phyloP scores from a whole-genome alignment of 2,329 filamentous ascomycete species.

The Thyridium curvatum region DNA sequence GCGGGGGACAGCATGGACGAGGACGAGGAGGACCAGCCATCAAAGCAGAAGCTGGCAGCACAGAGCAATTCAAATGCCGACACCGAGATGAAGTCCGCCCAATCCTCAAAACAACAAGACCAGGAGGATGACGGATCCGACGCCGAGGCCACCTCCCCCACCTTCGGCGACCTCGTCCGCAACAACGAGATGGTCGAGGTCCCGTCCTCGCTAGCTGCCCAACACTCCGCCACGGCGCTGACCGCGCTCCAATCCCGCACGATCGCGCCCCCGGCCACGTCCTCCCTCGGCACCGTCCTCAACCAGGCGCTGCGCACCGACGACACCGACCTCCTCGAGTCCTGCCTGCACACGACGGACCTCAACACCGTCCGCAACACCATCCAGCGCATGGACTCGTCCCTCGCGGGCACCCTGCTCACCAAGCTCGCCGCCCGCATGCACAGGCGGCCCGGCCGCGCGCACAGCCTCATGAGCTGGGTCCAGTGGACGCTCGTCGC shows the following conservation, averaged over 20 bases:
- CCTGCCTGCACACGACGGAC: constrained; percentile 79
- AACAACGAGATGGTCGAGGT: constrained; percentile 74
- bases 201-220: constrained; percentile 46
- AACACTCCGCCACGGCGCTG: constrained; percentile 22
- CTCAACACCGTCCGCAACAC: constrained; percentile 74
- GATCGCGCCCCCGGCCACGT: constrained; percentile 57
- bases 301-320: constrained; percentile 90
- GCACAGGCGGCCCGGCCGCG: constrained; percentile 79
- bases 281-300: constrained; percentile 87
- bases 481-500: constrained; percentile 91
- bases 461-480: constrained; percentile 88
- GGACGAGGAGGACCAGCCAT: constrained; percentile 6
- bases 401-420: constrained; percentile 71
- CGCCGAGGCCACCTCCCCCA: constrained; percentile 50
- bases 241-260: constrained; percentile 33
- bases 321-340: constrained; percentile 83
- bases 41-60: not conserved
- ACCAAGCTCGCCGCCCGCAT: constrained; percentile 81
- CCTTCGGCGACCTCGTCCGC: constrained; percentile 82
- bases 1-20: constrained; percentile 24
- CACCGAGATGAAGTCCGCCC: constrained; percentile 4
- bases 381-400: constrained; percentile 83
- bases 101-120: not conserved
- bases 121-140: constrained; percentile 24
- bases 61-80: constrained; percentile 2